Evolutionary conservation across 371 early-diverging fungal species (phyloP), one percentile per base, ranked within the genome.

Genomic region (Lichtheimia ornata): DNA sequence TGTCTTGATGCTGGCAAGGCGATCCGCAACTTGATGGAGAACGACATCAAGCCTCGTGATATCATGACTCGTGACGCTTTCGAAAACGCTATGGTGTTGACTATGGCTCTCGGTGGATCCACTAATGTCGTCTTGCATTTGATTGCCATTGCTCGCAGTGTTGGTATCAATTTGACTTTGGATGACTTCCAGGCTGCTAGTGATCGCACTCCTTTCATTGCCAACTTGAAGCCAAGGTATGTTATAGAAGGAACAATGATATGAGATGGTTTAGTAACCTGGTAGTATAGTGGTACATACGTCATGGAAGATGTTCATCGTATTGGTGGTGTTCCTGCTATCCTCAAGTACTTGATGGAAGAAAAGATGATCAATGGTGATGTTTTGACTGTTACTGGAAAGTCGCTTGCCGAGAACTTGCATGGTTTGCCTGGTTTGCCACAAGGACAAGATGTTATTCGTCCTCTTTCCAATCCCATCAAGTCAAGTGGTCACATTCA

Each of bases 121-220:
- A 98, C 98, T 42, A 98, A 98, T 69, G 96, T 92, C 20, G 96
- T 96, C 4, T 87, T 98, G 54, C 98, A 98, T 65, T 75, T 98
- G 76, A 82, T 97, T 53, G 98, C 98, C 28, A 93, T 98, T 65
- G 94, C 98, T 20, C 86, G 91, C 27, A 81, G 95, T 27, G 85
- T 91, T 27, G 88, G 83, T 55, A 84, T 97, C 61, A 71, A 81
- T 13, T 76, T 98, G 59, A 90, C 88, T 11, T 72, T 97, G 61
- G 93, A 95, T 56, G 98, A 98, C 63, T 94, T 97, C 89, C 95
- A 95, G 74, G 78, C 64, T 25, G 84, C 92, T 69, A 93, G 94
- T 71, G 91, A 96, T 70, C 85, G 86, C 52, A 89, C 88, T 17
- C 98, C 98, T 28, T 87, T 97, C 73, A 81, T 98, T 75, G 98